Conservation (phyloP, 2,329 filamentous ascomycete species). For the Fusarium drepaniforme region DNA sequence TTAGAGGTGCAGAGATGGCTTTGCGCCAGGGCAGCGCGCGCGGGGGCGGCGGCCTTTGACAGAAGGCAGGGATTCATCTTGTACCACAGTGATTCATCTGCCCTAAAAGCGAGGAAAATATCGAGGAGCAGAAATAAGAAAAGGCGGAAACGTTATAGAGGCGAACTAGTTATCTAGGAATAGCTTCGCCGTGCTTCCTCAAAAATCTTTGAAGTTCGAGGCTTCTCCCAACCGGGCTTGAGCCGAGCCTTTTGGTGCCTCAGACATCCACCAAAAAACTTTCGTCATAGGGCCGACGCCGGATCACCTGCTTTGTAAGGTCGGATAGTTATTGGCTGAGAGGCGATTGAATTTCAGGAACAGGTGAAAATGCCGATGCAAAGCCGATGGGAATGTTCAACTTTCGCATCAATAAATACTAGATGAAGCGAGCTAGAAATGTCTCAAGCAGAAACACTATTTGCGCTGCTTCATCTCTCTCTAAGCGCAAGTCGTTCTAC, state of each 20-base stretch:
- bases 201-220: constrained; percentile 43
- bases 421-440: background rate
- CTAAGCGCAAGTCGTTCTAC: background rate
- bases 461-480: background rate
- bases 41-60: constrained; percentile 60
- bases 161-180: constrained; percentile 12
- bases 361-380: constrained; percentile 23
- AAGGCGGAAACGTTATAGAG: constrained; percentile 20
- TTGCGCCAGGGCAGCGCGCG: constrained; percentile 58
- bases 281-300: constrained; percentile 47
- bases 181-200: constrained; percentile 33
- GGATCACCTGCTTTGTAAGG: constrained; percentile 23
- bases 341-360: constrained; percentile 14
- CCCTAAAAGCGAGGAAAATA: constrained; percentile 28
- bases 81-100: constrained; percentile 47
- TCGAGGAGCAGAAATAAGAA: constrained; percentile 19
- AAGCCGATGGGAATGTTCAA: constrained; percentile 17
- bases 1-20: constrained; percentile 56
- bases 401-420: background rate
- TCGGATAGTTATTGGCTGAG: constrained; percentile 30
- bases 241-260: constrained; percentile 43
- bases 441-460: background rate
- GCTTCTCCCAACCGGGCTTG: constrained; percentile 47
- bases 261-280: constrained; percentile 41
- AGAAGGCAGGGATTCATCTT: constrained; percentile 63